These are phyloP conservation scores for Nepenthes mirabilis DNA, from an alignment of 148 eudicot genomes.

Conservation along the genomic window DNA sequence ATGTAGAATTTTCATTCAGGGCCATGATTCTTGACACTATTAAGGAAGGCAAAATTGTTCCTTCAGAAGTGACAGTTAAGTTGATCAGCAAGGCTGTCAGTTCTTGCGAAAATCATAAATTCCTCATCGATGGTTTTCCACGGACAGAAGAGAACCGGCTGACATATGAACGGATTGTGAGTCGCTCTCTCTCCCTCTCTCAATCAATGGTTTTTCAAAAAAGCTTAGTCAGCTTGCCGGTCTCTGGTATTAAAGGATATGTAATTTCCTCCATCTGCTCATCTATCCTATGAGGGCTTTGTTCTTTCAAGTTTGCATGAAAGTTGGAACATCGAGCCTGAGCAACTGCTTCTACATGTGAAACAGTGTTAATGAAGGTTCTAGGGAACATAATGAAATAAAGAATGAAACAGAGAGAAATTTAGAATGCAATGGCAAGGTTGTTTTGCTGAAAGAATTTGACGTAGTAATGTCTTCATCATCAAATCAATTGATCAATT, in stretches of 20 bases:
- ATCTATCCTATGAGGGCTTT: neutral
- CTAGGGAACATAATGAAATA: neutral
- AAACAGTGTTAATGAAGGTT: neutral
- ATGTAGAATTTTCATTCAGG: conserved; percentile 31
- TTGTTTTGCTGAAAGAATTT: too few species aligned
- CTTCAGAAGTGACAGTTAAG: conserved; percentile 83
- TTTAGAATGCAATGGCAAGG: too few species aligned
- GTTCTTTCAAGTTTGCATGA: neutral
- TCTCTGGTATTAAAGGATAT: neutral
- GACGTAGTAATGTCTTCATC: too few species aligned
- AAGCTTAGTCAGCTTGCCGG: neutral
- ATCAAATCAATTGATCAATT: neutral
- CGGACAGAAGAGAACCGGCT: conserved; percentile 80
- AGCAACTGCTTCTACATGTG: neutral
- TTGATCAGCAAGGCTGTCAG: conserved; percentile 63
- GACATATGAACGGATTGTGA: conserved; percentile 76
- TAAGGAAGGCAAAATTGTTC: conserved; percentile 40
- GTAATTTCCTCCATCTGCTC: neutral
- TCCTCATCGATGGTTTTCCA: conserved; percentile 93
- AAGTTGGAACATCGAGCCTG: neutral
- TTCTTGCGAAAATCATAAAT: conserved; percentile 46
- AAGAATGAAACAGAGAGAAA: neutral
- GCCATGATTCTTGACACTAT: conserved; percentile 67
- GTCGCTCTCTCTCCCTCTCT: conserved; percentile 15
- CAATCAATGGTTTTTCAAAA: neutral